These are phyloP conservation scores for Neoboletus subvelutipes DNA, from an alignment of 768 basidiomycete genomes.

Conservation along the genomic window DNA sequence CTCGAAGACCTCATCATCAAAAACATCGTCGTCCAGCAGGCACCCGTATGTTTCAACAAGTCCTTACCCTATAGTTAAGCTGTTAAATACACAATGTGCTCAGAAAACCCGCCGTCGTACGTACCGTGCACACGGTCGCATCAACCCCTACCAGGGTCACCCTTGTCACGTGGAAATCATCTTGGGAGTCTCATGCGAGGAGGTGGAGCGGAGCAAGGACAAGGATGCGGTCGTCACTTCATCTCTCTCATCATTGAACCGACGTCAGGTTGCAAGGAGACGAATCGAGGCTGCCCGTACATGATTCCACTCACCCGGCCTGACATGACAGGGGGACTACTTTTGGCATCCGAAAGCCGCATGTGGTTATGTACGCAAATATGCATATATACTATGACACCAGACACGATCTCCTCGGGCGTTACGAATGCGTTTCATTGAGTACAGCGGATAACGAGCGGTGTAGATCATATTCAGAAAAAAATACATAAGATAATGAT, in stretches of 20 bases:
- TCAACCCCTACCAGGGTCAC: conserved; percentile 99
- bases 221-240: conserved; percentile 52
- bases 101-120: conserved; percentile 99
- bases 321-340: conserved; percentile 10
- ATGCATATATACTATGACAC: conserved; percentile 32
- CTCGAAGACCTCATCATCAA: conserved; percentile 91
- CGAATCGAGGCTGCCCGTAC: conserved; percentile 81
- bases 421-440: background rate
- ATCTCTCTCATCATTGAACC: conserved; percentile 68
- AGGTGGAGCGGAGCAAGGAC: conserved; percentile 93
- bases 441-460: conserved; percentile 7
- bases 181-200: conserved; percentile 71
- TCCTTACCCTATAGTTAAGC: background rate
- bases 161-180: conserved; percentile 97
- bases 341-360: conserved; percentile 14
- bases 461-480: background rate
- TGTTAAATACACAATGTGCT: background rate
- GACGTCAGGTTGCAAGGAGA: conserved; percentile 83
- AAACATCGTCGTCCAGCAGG: conserved; percentile 98
- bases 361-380: conserved; percentile 30
- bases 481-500: conserved; percentile 12
- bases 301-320: conserved; percentile 34
- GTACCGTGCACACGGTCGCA: conserved; percentile 96
- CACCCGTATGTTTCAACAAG: conserved; percentile 65
- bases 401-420: background rate